Evolutionary conservation across 2,329 filamentous ascomycete species (phyloP), one percentile per base, ranked within the genome.

Genomic region (Coleophoma crateriformis): DNA sequence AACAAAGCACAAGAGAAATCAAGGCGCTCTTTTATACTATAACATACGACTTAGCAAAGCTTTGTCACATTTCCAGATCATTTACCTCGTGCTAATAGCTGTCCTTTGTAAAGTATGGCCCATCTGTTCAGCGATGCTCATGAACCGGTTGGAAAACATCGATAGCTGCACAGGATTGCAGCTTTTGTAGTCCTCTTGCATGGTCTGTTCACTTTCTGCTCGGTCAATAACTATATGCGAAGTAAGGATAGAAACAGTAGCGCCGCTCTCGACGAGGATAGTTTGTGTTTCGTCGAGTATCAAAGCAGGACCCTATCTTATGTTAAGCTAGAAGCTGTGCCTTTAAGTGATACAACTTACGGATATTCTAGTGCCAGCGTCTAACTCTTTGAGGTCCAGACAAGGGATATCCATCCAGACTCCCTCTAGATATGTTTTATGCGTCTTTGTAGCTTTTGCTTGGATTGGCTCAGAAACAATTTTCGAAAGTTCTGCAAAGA

Each of bases 101-200:
- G 85, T 89, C 70, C 89, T 90, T 61, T 89, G 85, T n/a, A 90
- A 67, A 7, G 84, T 82, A 43, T 83, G 73, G 1, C 87, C 86
- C 87, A 90, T 90, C 62, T 90, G 86, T 67, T 90, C 87, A 1
- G 87, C 87, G 58, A 90, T 88, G 13, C 84, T 82, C 87, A 90
- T 90, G 67, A 90, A 90, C 10, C 87, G 77, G 62, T 90, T 85
- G 1, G 83, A 84, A 56, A 90, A 90, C 52, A 90, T 85, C 59
- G 81, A 85, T 2, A 90, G 74, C 68, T 87, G 75, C 57, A 90
- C 86, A 17, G 35, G 35, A 7, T 38, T 38, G 11, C 13, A n/a
- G 13, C 15, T 38, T 38, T 38, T 38, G 15, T 38, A 14, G 35
- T 17, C 35, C 13, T 38, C 35, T 38, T 38, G 14, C 14, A 17